phyloP scores from a whole-genome alignment of 805 yeast genomes.

The Wickerhamomyces bovis region DNA sequence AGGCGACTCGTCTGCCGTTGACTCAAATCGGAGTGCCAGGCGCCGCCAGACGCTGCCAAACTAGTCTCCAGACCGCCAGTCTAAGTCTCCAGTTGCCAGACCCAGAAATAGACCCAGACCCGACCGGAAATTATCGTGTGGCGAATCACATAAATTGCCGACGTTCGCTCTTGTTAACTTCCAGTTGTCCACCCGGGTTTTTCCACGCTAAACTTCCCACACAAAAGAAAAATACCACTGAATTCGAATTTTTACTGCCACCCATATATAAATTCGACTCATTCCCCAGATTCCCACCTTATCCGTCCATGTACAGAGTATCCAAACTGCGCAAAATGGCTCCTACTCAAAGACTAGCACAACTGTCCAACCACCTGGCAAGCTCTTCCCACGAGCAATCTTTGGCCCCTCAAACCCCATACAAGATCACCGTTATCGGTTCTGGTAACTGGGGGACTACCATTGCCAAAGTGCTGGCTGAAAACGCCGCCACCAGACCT shows the following conservation, averaged over 20 bases:
- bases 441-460: slow-evolving; percentile 99
- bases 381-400: slow-evolving; percentile 12
- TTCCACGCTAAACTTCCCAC: too few species aligned
- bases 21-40: too few species aligned
- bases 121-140: neutral
- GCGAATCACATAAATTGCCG: neutral
- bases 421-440: slow-evolving; percentile 73
- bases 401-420: slow-evolving; percentile 29
- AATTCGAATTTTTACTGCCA: neutral
- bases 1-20: too few species aligned
- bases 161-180: neutral
- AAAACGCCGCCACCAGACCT: slow-evolving; percentile 70
- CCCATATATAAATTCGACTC: neutral
- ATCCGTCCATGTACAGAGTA: neutral
- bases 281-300: neutral
- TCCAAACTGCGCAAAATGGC: neutral
- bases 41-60: too few species aligned
- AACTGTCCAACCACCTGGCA: slow-evolving; percentile 17
- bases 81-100: neutral
- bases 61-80: neutral
- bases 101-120: neutral
- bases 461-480: slow-evolving; percentile 91
- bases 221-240: too few species aligned
- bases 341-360: slow-evolving; percentile 21
- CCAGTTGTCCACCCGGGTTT: neutral